Conservation (phyloP, 225 moss, liverwort and hornwort genomes). For the Polytrichum commune region DNA sequence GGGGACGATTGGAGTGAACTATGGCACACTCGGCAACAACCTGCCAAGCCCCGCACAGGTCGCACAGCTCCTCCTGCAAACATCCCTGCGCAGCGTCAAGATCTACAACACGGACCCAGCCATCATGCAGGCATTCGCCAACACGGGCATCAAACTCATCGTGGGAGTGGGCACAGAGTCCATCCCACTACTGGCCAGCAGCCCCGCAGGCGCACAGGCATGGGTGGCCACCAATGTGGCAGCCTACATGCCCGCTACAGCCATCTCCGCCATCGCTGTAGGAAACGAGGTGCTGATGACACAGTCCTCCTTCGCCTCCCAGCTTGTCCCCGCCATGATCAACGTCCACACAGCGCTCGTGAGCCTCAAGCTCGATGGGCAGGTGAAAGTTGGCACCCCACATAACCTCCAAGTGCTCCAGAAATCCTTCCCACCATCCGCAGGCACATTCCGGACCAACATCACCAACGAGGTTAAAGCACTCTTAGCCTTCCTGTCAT, state of each 20-base stretch:
- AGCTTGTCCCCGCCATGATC: constrained; percentile 70
- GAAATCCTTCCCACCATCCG: constrained; percentile 64
- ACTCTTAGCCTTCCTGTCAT: constrained; percentile 25
- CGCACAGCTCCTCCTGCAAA: constrained; percentile 57
- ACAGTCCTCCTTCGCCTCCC: constrained; percentile 28
- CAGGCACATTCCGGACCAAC: constrained; percentile 48
- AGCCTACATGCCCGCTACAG: constrained; percentile 55
- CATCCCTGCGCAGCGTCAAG: constrained; percentile 57
- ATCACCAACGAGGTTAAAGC: constrained; percentile 33
- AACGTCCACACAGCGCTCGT: constrained; percentile 76
- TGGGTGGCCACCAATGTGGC: constrained; percentile 76
- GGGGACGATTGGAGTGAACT: constrained; percentile 58
- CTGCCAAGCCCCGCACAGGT: constrained; percentile 63
- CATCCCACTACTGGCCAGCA: constrained; percentile 50
- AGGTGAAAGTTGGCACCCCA: constrained; percentile 65
- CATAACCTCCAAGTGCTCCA: constrained; percentile 54
- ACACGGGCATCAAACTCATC: constrained; percentile 48
- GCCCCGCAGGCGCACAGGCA: constrained; percentile 55
- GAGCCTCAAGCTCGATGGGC: constrained; percentile 55
- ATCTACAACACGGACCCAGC: constrained; percentile 60
- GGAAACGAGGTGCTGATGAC: constrained; percentile 78
- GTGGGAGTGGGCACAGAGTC: constrained; percentile 69
- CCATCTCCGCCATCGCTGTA: constrained; percentile 43
- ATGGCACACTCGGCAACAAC: constrained; percentile 66
- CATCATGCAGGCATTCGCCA: constrained; percentile 64